Conservation (phyloP, 768 basidiomycete genomes). For the Hirschioporus abietinus region DNA sequence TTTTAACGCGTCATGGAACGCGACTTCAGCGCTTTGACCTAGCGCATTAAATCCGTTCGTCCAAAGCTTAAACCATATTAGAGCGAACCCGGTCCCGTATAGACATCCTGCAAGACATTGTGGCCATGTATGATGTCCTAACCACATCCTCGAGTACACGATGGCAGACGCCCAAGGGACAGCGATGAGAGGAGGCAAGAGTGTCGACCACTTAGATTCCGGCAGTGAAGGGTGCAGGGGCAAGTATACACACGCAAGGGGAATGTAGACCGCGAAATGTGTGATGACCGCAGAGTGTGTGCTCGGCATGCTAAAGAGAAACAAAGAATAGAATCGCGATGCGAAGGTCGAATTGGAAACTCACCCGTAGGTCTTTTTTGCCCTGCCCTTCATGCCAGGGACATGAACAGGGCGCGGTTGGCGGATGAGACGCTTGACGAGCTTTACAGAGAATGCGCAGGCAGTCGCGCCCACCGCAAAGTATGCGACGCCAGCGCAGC, state of each 20-base stretch:
- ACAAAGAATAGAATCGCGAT: neutral
- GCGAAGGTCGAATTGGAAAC: conserved; percentile 15
- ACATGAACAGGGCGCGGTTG: conserved; percentile 51
- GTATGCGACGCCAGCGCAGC: conserved; percentile 57
- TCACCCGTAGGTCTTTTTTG: conserved; percentile 66
- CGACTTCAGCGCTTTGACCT: conserved; percentile 15
- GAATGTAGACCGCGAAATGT: conserved; percentile 57
- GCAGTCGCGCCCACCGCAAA: conserved; percentile 52
- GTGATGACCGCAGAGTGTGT: conserved; percentile 71
- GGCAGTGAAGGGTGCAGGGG: conserved; percentile 56
- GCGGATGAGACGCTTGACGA: conserved; percentile 50
- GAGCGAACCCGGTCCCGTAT: conserved; percentile 50
- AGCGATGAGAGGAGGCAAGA: conserved; percentile 39
- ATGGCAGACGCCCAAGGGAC: conserved; percentile 53
- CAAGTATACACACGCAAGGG: conserved; percentile 50
- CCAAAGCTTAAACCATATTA: conserved; percentile 59
- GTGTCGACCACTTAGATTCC: conserved; percentile 30
- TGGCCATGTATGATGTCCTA: conserved; percentile 70
- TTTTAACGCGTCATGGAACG: conserved; percentile 1
- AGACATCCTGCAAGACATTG: conserved; percentile 59
- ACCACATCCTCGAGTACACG: conserved; percentile 61
- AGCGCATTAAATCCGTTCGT: conserved; percentile 26
- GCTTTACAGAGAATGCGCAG: conserved; percentile 46
- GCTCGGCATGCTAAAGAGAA: conserved; percentile 63
- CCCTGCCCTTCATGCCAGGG: conserved; percentile 18